These are phyloP conservation scores for Cochlearia excelsa DNA, from an alignment of 345 rosid genomes.

Conservation along the genomic window DNA sequence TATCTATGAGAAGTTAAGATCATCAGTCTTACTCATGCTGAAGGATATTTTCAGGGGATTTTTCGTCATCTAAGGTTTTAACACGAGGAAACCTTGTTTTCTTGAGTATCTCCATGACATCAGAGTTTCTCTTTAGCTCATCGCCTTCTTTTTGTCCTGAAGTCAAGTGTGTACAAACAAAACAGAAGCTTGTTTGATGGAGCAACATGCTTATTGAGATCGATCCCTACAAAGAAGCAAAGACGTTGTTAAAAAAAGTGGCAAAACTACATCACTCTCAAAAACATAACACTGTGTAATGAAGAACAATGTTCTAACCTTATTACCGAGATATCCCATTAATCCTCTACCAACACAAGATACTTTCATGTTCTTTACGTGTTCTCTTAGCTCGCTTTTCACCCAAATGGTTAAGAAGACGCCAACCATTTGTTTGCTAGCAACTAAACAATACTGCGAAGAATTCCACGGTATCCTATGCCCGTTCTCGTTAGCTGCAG, in stretches of 20 bases:
- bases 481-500: slow-evolving; percentile 61
- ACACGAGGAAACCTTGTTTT: slow-evolving; percentile 67
- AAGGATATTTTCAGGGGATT: slow-evolving; percentile 93
- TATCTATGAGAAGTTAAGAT: slow-evolving; percentile 16
- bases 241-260: not conserved
- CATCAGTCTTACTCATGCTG: slow-evolving; percentile 77
- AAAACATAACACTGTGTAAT: not conserved
- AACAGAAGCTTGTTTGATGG: slow-evolving; percentile 52
- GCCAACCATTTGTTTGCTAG: slow-evolving; percentile 98
- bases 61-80: slow-evolving; percentile 49
- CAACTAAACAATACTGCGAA: slow-evolving; percentile 75
- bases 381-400: slow-evolving; percentile 79
- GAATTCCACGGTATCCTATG: slow-evolving; percentile 68
- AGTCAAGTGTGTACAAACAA: slow-evolving; percentile 38
- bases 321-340: slow-evolving; percentile 98
- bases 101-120: slow-evolving; percentile 42
- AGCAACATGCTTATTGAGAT: slow-evolving; percentile 92
- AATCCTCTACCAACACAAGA: slow-evolving; percentile 96
- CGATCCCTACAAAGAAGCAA: slow-evolving; percentile 68
- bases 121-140: slow-evolving; percentile 39
- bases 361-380: slow-evolving; percentile 89
- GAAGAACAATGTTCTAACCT: slow-evolving; percentile 47
- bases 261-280: not conserved
- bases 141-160: slow-evolving; percentile 43
- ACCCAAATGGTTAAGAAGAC: slow-evolving; percentile 93